phyloP scores from a whole-genome alignment of 345 rosid species.

The Gossypium thurberi region DNA sequence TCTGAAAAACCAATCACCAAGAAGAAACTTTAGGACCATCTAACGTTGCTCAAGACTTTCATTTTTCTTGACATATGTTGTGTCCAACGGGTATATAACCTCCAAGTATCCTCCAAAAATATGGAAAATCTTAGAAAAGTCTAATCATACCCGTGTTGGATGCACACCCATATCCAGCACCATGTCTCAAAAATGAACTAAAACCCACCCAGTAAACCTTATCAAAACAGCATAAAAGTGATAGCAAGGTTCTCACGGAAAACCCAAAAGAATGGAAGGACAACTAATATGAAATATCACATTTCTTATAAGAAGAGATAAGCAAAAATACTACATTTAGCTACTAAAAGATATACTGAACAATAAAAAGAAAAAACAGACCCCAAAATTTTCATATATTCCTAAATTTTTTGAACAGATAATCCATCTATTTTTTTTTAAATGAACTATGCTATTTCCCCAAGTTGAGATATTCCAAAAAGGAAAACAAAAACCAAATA shows the following conservation, averaged over 20 bases:
- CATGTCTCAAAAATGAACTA: neutral
- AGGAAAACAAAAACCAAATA: no score
- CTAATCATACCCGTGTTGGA: no score
- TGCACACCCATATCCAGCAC: neutral
- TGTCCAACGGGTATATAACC: no score
- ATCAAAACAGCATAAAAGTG: neutral
- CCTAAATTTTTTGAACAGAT: neutral
- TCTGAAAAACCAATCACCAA: constrained; percentile 21
- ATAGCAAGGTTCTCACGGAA: neutral
- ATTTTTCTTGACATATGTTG: no score
- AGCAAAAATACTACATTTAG: neutral
- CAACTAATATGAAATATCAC: neutral
- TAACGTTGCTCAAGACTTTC: no score
- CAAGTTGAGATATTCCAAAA: no score
- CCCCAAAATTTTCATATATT: neutral
- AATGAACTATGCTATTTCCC: neutral
- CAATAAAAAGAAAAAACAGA: neutral
- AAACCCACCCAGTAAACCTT: neutral
- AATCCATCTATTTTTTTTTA: neutral
- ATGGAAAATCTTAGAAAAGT: no score
- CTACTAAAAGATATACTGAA: neutral
- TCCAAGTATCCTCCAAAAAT: no score
- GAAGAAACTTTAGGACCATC: neutral
- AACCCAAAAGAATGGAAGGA: neutral
- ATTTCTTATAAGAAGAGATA: neutral